Evolutionary conservation across 352 stramenopile genomes (phyloP), one percentile per base, ranked within the genome.

Genomic region (Paralagenidium karlingii): DNA sequence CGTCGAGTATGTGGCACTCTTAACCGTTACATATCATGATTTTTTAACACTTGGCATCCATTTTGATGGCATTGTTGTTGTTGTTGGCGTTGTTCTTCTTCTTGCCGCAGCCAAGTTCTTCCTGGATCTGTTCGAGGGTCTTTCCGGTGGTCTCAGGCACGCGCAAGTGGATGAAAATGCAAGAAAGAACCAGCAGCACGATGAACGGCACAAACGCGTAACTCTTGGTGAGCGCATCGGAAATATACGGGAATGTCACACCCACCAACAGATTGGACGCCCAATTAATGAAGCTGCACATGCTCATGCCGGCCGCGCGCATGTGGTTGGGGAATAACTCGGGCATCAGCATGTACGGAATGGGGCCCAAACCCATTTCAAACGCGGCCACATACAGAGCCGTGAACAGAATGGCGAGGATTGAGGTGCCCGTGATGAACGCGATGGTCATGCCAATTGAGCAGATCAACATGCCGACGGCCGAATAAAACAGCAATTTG

Each of bases 141-240:
- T 78, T 79, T n/a, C 64, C 61, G 10, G 55, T 58, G 6, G 71
- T 85, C 34, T 85, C 68, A 2, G 71, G 71, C 34, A 80, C 42
- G 37, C 54, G 41, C 21, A 47, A 54, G 43, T 55, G 63, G 12
- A 66, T 47, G 46, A 71, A 80, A 31, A 57, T 2, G 39, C 56
- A 63, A 40, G 63, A 67, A 16, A 77, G 8, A 8, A 53, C 50
- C 3, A 76, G 49, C 13, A 51, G 63, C 5, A 44, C 45, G 40
- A 82, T 56, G 48, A 81, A 78, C 11, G 65, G 58, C 16, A 76
- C 24, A 19, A 81, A 78, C 18, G 51, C 52, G 11, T 63, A 61
- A 31, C 63, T 38, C 49, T 60, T 40, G 9, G 46, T 39, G 6
- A 75, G 47, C 0, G 58, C 62, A 22, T 32, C 51, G 24, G 53